Percentiles rank a stretch among this genome's conserved stretches.
phyloP scores from a whole-genome alignment of 805 yeast species.

The Yarrowia osloensis region DNA sequence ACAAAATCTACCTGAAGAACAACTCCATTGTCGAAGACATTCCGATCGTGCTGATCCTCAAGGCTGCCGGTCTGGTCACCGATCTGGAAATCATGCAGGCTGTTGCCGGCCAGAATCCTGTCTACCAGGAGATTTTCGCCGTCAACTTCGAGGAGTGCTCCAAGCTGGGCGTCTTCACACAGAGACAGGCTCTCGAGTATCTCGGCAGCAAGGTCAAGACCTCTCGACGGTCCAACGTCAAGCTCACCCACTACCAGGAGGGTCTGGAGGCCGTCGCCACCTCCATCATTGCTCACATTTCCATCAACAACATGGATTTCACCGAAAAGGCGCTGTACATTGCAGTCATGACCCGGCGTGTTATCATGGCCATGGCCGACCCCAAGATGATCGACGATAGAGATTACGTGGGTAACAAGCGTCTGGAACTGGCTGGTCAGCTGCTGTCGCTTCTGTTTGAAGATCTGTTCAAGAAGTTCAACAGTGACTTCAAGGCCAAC shows the following conservation, averaged over 20 bases:
- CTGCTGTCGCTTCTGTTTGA: constrained; percentile 92
- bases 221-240: constrained; percentile 82
- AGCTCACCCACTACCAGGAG: constrained; percentile 79
- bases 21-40: constrained; percentile 94
- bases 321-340: constrained; percentile 92
- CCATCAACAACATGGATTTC: constrained; percentile 81
- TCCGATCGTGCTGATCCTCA: constrained; percentile 88
- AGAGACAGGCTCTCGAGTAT: constrained; percentile 88
- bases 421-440: constrained; percentile 96
- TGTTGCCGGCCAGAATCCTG: constrained; percentile 87
- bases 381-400: constrained; percentile 97
- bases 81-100: constrained; percentile 92
- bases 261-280: constrained; percentile 92
- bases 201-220: constrained; percentile 92
- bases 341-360: constrained; percentile 96
- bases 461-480: constrained; percentile 95
- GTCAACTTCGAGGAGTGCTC: constrained; percentile 94
- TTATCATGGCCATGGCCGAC: constrained; percentile 90
- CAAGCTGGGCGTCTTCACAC: constrained; percentile 79
- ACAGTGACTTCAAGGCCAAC: constrained; percentile 89
- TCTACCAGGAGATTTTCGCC: constrained; percentile 89
- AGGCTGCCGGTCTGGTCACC: constrained; percentile 92
- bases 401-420: constrained; percentile 97
- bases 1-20: constrained; percentile 85
- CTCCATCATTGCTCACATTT: constrained; percentile 91